These are phyloP conservation scores for Fusarium chlamydosporum DNA, from an alignment of 2,329 filamentous ascomycete genomes.

Conservation along the genomic window DNA sequence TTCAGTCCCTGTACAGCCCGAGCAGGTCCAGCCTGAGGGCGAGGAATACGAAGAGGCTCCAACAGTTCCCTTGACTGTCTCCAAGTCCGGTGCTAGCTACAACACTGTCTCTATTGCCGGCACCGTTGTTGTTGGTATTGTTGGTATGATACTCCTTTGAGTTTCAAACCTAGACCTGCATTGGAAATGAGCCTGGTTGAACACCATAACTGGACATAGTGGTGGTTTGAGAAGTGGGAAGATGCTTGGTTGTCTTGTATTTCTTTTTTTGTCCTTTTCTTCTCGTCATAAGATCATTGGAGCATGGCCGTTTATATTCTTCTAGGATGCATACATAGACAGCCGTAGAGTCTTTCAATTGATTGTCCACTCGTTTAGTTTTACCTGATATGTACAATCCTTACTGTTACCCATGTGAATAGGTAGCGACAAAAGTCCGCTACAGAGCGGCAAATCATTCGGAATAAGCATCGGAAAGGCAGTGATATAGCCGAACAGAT, in stretches of 20 bases:
- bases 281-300: conserved; percentile 25
- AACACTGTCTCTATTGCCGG: conserved; percentile 28
- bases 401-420: neutral
- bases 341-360: conserved; percentile 29
- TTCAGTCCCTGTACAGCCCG: conserved; percentile 23
- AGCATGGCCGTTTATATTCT: conserved; percentile 1
- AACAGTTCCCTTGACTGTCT: conserved; percentile 34
- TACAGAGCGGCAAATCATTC: conserved; percentile 14
- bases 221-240: neutral
- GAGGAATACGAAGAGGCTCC: conserved; percentile 7
- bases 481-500: conserved; percentile 18
- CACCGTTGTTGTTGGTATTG: conserved; percentile 33
- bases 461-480: conserved; percentile 33
- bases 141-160: conserved; percentile 36
- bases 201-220: conserved; percentile 1
- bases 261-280: neutral
- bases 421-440: conserved; percentile 10
- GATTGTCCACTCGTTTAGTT: conserved; percentile 35
- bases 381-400: neutral
- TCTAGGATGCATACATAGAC: conserved; percentile 12
- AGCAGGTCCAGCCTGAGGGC: conserved; percentile 9
- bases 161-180: neutral
- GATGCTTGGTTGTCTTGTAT: neutral
- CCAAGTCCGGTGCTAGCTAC: conserved; percentile 39
- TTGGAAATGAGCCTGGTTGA: neutral